Evolutionary conservation across 2,329 filamentous ascomycete species (phyloP).

Genomic region (Alternaria panax): DNA sequence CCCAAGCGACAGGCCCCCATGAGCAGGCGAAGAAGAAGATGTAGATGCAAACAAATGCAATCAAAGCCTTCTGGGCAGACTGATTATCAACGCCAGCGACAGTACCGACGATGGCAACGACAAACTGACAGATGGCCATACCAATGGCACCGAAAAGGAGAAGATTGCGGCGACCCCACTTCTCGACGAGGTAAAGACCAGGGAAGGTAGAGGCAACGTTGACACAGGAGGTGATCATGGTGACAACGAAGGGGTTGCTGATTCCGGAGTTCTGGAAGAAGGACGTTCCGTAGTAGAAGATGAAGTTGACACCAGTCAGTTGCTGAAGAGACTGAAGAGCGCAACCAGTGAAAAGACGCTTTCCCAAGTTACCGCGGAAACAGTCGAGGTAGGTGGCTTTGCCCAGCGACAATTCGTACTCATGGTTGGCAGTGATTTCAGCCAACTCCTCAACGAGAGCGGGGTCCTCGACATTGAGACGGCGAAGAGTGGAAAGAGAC

Average conservation of each 20-base stretch:
- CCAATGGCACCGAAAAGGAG: conserved; percentile 77
- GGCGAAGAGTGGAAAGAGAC: conserved; percentile 67
- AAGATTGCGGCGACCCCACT: conserved; percentile 76
- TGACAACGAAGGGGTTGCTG: conserved; percentile 68
- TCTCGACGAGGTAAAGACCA: conserved; percentile 78
- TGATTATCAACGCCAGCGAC: conserved; percentile 46
- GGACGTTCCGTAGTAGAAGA: conserved; percentile 54
- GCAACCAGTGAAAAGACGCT: conserved; percentile 76
- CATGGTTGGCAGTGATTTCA: conserved; percentile 72
- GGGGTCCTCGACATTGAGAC: conserved; percentile 65
- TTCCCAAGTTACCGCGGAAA: conserved; percentile 57
- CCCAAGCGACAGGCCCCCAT: conserved; percentile 81
- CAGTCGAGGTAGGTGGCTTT: conserved; percentile 55
- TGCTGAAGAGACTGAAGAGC: conserved; percentile 81
- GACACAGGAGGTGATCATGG: conserved; percentile 77
- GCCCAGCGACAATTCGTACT: conserved; percentile 72
- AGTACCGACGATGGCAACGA: conserved; percentile 53
- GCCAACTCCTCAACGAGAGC: conserved; percentile 68
- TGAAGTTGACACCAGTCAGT: conserved; percentile 62
- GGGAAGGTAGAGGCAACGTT: conserved; percentile 80
- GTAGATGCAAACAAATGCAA: conserved; percentile 67
- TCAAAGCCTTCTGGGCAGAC: conserved; percentile 50
- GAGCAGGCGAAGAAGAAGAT: conserved; percentile 83
- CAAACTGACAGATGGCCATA: conserved; percentile 64
- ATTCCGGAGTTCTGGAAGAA: conserved; percentile 53